A percentile compares a stretch with the other conserved stretches of the same genome.
These are phyloP conservation scores for Thelephora terrestris DNA, from an alignment of 1,284 basidiomycete genomes.

Conservation along the genomic window DNA sequence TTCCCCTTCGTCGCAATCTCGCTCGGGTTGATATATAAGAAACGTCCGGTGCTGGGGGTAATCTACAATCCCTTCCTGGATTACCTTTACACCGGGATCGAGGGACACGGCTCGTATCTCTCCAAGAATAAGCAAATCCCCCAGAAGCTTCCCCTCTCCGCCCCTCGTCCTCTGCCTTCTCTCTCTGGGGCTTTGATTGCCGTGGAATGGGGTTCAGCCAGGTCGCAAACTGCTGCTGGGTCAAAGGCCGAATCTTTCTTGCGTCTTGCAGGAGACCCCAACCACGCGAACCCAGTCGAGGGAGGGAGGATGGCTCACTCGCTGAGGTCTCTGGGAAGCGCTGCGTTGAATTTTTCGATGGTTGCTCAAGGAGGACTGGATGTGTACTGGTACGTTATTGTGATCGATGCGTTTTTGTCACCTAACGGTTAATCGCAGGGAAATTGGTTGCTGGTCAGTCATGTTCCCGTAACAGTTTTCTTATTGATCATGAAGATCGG, in stretches of 20 bases:
- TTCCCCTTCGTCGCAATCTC: slow-evolving; percentile 90
- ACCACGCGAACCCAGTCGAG: slow-evolving; percentile 36
- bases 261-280: slow-evolving; percentile 67
- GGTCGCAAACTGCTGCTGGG: slow-evolving; percentile 45
- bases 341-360: slow-evolving; percentile 75
- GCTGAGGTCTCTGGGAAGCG: slow-evolving; percentile 75
- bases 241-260: slow-evolving; percentile 67
- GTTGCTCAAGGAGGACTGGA: slow-evolving; percentile 83
- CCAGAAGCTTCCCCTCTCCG: slow-evolving; percentile 63
- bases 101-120: slow-evolving; percentile 75
- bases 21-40: slow-evolving; percentile 80
- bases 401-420: background rate
- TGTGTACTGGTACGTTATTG: slow-evolving; percentile 58
- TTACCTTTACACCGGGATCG: slow-evolving; percentile 73
- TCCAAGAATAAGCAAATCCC: slow-evolving; percentile 40
- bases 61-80: slow-evolving; percentile 91
- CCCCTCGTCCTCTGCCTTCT: slow-evolving; percentile 59
- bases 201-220: slow-evolving; percentile 91
- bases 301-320: slow-evolving; percentile 86
- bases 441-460: slow-evolving; percentile 76
- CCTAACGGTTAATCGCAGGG: slow-evolving; percentile 38
- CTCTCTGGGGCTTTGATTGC: slow-evolving; percentile 77
- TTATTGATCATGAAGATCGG: background rate
- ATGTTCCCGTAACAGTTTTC: slow-evolving; percentile 5
- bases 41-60: slow-evolving; percentile 77